These are phyloP conservation scores for Alternaria sp. DNA, from an alignment of 2,329 filamentous ascomycete genomes.

Conservation along the genomic window DNA sequence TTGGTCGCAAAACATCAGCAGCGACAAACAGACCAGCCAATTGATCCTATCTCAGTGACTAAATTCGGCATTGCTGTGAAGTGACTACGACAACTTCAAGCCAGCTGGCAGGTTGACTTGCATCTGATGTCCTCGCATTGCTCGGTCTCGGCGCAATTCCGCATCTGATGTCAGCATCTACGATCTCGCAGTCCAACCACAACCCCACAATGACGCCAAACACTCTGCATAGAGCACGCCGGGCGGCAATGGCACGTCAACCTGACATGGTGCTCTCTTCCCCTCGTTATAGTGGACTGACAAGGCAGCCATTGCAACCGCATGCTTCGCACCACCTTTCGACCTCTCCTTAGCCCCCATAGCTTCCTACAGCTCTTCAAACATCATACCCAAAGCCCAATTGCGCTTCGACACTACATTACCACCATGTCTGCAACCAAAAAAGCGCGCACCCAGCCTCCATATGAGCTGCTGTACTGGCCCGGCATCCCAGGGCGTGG, in stretches of 20 bases:
- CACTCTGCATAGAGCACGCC: neutral
- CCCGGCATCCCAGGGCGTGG: constrained; percentile 74
- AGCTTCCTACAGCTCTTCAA: neutral
- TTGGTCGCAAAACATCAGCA: neutral
- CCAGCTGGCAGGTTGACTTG: neutral
- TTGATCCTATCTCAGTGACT: neutral
- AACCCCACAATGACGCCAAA: constrained; percentile 26
- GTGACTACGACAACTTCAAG: neutral
- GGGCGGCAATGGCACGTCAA: neutral
- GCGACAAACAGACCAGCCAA: neutral
- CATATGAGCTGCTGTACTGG: constrained; percentile 75
- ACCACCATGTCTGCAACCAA: constrained; percentile 32
- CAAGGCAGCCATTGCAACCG: neutral
- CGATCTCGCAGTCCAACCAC: neutral
- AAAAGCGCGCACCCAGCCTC: constrained; percentile 43
- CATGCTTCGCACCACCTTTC: constrained; percentile 1
- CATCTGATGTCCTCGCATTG: neutral
- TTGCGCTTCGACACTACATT: neutral
- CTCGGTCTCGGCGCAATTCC: constrained; percentile 1
- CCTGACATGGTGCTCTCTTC: neutral
- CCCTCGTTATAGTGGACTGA: neutral
- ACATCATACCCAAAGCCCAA: neutral
- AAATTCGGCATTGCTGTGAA: neutral
- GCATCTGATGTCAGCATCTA: neutral
- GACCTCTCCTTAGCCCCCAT: neutral